These are phyloP conservation scores for Nakazawaea anatomiae DNA, from an alignment of 805 yeast genomes.

Conservation along the genomic window DNA sequence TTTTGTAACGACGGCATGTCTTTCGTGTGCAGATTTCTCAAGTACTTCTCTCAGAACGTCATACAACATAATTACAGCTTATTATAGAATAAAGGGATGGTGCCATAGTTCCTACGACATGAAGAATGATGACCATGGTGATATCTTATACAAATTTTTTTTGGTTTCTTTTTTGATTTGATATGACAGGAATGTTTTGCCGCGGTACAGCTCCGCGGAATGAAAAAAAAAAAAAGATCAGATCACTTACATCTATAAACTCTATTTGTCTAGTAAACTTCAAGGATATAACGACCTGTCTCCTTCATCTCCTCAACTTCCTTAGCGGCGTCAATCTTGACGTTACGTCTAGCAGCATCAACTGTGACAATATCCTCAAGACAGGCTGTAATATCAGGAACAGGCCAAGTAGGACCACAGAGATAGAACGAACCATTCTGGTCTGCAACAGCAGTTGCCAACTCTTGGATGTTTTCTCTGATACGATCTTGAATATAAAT, in stretches of 20 bases:
- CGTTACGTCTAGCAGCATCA: conserved; percentile 67
- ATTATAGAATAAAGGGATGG: too few relatives aligned
- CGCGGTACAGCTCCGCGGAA: not conserved
- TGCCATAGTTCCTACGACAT: too few relatives aligned
- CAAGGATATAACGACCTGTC: conserved; percentile 83
- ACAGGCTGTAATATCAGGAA: conserved; percentile 91
- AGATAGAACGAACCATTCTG: conserved; percentile 87
- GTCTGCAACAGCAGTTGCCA: conserved; percentile 72
- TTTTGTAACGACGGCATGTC: not conserved
- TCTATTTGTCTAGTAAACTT: conserved; percentile 59
- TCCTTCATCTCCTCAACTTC: conserved; percentile 93
- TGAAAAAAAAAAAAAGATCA: not conserved
- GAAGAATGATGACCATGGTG: not conserved
- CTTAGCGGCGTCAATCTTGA: conserved; percentile 62
- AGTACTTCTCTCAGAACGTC: not conserved
- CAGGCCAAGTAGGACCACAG: conserved; percentile 99
- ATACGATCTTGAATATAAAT: conserved; percentile 93
- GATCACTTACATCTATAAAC: not conserved
- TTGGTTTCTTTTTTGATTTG: not conserved
- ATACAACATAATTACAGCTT: not conserved
- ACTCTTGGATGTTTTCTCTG: conserved; percentile 63
- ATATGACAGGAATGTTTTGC: not conserved
- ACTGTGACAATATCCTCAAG: conserved; percentile 70
- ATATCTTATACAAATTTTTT: not conserved
- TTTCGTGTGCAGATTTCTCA: not conserved